Conservation (phyloP, 2,329 filamentous ascomycete species). For the Fusarium sp. region DNA sequence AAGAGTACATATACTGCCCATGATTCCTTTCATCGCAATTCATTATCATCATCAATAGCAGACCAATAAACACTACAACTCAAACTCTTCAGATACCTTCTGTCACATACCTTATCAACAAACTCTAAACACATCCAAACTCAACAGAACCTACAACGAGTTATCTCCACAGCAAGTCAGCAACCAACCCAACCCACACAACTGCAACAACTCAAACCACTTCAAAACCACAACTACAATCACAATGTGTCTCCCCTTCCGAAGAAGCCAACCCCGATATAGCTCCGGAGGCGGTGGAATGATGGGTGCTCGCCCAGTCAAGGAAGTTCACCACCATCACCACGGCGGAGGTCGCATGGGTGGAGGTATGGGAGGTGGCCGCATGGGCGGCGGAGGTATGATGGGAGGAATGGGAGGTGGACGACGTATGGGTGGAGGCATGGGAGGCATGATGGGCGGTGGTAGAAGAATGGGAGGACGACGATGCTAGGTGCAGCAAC, state of each 20-base stretch:
- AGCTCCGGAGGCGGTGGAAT: slow-evolving; percentile 1
- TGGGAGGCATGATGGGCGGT: slow-evolving; percentile 1
- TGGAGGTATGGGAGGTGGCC: slow-evolving; percentile 3
- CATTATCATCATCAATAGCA: neutral
- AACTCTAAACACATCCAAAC: neutral
- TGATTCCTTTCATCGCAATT: neutral
- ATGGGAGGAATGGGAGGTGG: slow-evolving; percentile 21
- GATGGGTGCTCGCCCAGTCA: slow-evolving; percentile 18
- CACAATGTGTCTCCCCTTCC: slow-evolving; percentile 20
- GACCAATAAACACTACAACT: neutral
- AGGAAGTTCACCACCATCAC: slow-evolving; percentile 13
- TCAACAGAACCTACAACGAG: neutral
- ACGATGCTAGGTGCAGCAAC: neutral
- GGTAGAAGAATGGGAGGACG: slow-evolving; percentile 11
- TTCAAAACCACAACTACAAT: neutral
- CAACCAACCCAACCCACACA: neutral
- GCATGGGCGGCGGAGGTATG: slow-evolving; percentile 11
- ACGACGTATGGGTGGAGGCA: neutral
- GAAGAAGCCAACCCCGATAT: neutral
- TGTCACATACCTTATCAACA: neutral
- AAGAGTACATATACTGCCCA: neutral
- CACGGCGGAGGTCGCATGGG: slow-evolving; percentile 8
- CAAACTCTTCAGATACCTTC: neutral
- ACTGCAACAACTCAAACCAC: neutral
- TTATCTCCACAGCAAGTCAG: neutral